Evolutionary conservation across 768 basidiomycete species (phyloP).

Genomic region (Cyathus striatus): DNA sequence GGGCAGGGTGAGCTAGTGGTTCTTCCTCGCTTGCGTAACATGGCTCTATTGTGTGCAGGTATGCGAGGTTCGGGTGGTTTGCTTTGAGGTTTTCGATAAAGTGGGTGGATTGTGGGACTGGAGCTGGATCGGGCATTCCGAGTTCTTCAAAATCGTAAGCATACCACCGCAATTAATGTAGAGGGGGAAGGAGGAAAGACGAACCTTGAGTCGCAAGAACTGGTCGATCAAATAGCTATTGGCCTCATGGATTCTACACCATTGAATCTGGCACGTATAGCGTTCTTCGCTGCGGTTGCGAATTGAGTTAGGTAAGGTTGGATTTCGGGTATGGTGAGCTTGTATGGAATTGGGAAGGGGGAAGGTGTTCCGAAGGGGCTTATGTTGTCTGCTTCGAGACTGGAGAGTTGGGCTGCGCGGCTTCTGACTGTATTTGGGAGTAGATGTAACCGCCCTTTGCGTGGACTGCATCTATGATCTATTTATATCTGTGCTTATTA

Average conservation of each 20-base stretch:
- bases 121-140: constrained; percentile 42
- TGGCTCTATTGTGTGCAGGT: constrained; percentile 38
- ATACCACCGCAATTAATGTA: background rate
- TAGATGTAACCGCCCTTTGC: too few relatives aligned
- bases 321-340: constrained; percentile 33
- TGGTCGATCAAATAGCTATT: constrained; percentile 37
- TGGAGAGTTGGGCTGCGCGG: too few relatives aligned
- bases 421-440: too few relatives aligned
- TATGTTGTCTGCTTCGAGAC: too few relatives aligned
- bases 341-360: too few relatives aligned
- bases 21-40: constrained; percentile 8
- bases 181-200: background rate
- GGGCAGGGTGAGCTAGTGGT: background rate
- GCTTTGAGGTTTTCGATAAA: constrained; percentile 29
- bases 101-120: constrained; percentile 37
- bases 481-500: too few relatives aligned
- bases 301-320: constrained; percentile 34
- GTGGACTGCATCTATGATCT: too few relatives aligned
- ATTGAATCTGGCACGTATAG: constrained; percentile 41
- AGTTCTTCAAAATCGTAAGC: constrained; percentile 26
- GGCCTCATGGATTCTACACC: constrained; percentile 39
- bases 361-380: too few relatives aligned
- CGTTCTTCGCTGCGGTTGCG: constrained; percentile 35
- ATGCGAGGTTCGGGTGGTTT: constrained; percentile 29
- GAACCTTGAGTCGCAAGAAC: constrained; percentile 34